A percentile compares a stretch with the other conserved stretches of the same genome.
These are phyloP conservation scores for Thozetella sp. DNA, from an alignment of 495 filamentous ascomycete genomes.

Conservation along the genomic window DNA sequence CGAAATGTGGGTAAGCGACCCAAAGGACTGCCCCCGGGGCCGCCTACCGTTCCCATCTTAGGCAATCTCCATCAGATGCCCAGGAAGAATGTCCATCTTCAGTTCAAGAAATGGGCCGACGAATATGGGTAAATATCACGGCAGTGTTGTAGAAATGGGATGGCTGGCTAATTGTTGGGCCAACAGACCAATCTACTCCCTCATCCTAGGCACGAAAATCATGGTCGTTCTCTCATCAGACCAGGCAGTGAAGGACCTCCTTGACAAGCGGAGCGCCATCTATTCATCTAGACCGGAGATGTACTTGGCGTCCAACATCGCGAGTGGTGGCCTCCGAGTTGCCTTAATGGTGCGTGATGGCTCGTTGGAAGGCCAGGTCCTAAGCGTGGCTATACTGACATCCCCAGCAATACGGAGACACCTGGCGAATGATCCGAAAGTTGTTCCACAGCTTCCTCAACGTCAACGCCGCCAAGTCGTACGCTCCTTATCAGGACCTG, in stretches of 20 bases:
- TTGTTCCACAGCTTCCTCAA: conserved; percentile 36
- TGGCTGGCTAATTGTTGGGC: neutral
- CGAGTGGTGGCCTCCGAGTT: conserved; percentile 10
- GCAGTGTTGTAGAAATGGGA: neutral
- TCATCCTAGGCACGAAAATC: conserved; percentile 28
- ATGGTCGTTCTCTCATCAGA: conserved; percentile 24
- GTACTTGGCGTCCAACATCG: conserved; percentile 15
- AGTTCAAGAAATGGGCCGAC: conserved; percentile 29
- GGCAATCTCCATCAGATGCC: conserved; percentile 32
- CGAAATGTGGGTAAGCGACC: neutral
- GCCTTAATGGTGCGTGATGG: neutral
- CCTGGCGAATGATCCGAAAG: conserved; percentile 31
- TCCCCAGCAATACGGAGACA: conserved; percentile 18
- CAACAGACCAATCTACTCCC: conserved; percentile 21
- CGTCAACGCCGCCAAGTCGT: conserved; percentile 17
- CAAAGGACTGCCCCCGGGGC: conserved; percentile 15
- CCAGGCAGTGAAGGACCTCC: conserved; percentile 22
- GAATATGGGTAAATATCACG: conserved; percentile 17
- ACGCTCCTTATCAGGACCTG: conserved; percentile 39
- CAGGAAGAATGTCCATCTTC: conserved; percentile 16
- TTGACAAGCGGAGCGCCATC: conserved; percentile 29
- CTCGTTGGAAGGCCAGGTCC: too few species aligned
- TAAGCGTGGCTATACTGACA: neutral
- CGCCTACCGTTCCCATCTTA: conserved; percentile 20
- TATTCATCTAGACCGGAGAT: conserved; percentile 23